Percentiles rank a stretch among this genome's conserved stretches.
These are phyloP conservation scores for Yamadazyma takamatsuzukensis DNA, from an alignment of 805 yeast species.

Conservation along the genomic window DNA sequence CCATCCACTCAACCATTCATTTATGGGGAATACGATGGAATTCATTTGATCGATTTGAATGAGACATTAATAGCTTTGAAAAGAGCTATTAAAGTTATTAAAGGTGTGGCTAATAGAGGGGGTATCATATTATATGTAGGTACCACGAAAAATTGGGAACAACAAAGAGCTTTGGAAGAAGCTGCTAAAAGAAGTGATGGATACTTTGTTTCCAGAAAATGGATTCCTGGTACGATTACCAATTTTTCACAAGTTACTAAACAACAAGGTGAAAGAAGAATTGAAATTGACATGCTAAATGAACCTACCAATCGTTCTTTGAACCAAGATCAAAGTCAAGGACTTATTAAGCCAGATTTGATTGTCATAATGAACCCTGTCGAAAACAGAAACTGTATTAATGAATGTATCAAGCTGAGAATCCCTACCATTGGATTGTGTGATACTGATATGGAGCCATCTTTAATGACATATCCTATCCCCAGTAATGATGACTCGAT, in stretches of 20 bases:
- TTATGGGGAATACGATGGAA: slow-evolving; percentile 85
- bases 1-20: slow-evolving; percentile 81
- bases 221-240: slow-evolving; percentile 95
- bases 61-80: slow-evolving; percentile 71
- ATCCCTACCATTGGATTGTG: slow-evolving; percentile 92
- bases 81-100: slow-evolving; percentile 80
- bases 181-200: slow-evolving; percentile 80
- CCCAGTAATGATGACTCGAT: slow-evolving; percentile 94
- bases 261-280: slow-evolving; percentile 32
- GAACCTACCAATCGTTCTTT: slow-evolving; percentile 59
- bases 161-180: slow-evolving; percentile 65
- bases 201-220: slow-evolving; percentile 74
- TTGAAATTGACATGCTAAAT: slow-evolving; percentile 74
- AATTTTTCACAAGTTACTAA: slow-evolving; percentile 72
- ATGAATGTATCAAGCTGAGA: slow-evolving; percentile 76
- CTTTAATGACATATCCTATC: slow-evolving; percentile 85
- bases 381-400: slow-evolving; percentile 75
- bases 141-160: slow-evolving; percentile 64
- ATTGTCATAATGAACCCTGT: slow-evolving; percentile 83
- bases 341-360: slow-evolving; percentile 81
- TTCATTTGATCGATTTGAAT: slow-evolving; percentile 87
- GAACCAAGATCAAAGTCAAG: slow-evolving; percentile 41
- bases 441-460: slow-evolving; percentile 92
- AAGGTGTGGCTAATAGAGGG: slow-evolving; percentile 78
- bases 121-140: slow-evolving; percentile 86